phyloP scores from a whole-genome alignment of 2,329 filamentous ascomycete genomes.

The Fusarium sp. region DNA sequence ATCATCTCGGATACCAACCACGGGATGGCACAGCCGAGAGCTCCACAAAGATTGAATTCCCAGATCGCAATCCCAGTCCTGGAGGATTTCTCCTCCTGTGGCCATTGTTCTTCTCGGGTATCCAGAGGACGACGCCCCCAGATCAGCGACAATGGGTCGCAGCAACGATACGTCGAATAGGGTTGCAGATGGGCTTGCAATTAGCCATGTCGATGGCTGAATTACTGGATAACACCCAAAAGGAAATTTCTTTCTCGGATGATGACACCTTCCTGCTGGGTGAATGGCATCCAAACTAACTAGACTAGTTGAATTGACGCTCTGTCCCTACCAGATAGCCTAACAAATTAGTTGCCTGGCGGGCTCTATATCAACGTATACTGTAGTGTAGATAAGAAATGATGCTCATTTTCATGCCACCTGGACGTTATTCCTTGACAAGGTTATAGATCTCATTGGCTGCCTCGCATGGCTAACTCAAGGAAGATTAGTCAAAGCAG shows the following conservation, averaged over 20 bases:
- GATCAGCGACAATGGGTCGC: slow-evolving; percentile 31
- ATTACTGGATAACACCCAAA: slow-evolving; percentile 24
- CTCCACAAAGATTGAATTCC: neutral
- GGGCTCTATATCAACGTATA: too few relatives aligned
- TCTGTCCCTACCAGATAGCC: too few relatives aligned
- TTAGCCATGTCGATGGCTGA: slow-evolving; percentile 34
- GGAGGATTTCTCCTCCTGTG: slow-evolving; percentile 31
- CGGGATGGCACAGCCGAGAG: accelerated
- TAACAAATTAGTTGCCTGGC: too few relatives aligned
- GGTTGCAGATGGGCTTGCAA: slow-evolving; percentile 31
- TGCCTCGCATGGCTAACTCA: slow-evolving; percentile 6
- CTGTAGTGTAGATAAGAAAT: too few relatives aligned
- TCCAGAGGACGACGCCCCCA: slow-evolving; percentile 20
- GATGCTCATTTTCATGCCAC: neutral
- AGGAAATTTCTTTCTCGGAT: slow-evolving; percentile 31
- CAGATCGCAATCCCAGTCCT: slow-evolving; percentile 1
- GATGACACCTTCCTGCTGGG: slow-evolving; percentile 27
- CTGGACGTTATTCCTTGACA: too few relatives aligned
- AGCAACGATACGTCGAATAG: slow-evolving; percentile 23
- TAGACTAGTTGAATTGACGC: neutral
- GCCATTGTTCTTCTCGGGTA: slow-evolving; percentile 32
- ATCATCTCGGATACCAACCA: slow-evolving; percentile 25
- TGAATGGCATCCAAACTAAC: slow-evolving; percentile 28
- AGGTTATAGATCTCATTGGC: slow-evolving; percentile 1
- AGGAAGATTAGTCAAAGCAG: neutral